Percentiles rank a stretch among this genome's conserved stretches.
Evolutionary conservation across 2,329 filamentous ascomycete species (phyloP).

Genomic region (Alternaria novae-zelandiae): DNA sequence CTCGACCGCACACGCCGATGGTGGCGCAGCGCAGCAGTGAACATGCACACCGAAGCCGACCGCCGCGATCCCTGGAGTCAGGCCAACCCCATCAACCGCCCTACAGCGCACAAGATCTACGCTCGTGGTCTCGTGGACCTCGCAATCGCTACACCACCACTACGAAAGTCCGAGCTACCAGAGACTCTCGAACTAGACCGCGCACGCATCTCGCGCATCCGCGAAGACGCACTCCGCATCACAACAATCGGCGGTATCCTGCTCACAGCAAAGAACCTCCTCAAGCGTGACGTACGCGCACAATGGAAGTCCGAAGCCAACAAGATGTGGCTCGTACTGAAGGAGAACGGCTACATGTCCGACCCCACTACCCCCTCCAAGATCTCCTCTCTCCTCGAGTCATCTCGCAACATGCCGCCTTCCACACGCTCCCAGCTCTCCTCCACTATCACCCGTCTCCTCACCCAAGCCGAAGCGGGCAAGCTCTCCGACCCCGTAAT

Average conservation of each 20-base stretch:
- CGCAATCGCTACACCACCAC: conserved; percentile 69
- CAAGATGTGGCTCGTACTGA: conserved; percentile 73
- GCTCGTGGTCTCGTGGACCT: conserved; percentile 77
- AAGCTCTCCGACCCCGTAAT: conserved; percentile 67
- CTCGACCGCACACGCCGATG: conserved; percentile 68
- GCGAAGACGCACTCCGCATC: conserved; percentile 66
- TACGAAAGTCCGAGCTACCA: conserved; percentile 64
- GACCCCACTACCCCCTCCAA: conserved; percentile 57
- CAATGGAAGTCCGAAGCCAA: conserved; percentile 78
- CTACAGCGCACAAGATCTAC: conserved; percentile 74
- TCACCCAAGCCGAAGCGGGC: conserved; percentile 59
- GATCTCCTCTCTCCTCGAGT: conserved; percentile 57
- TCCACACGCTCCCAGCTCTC: conserved; percentile 53
- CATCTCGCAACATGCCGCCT: conserved; percentile 57
- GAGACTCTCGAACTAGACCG: conserved; percentile 76
- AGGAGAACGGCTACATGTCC: conserved; percentile 63
- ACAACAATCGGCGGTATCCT: conserved; percentile 76
- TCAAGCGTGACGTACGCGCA: conserved; percentile 79
- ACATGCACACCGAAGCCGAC: conserved; percentile 69
- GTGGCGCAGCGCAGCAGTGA: conserved; percentile 69
- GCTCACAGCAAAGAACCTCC: conserved; percentile 80
- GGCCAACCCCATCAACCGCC: conserved; percentile 61
- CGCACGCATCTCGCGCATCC: conserved; percentile 66
- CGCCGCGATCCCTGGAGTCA: conserved; percentile 73
- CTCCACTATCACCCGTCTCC: conserved; percentile 55